These are phyloP conservation scores for Botryotinia convoluta DNA, from an alignment of 2,329 filamentous ascomycete species.

Conservation along the genomic window DNA sequence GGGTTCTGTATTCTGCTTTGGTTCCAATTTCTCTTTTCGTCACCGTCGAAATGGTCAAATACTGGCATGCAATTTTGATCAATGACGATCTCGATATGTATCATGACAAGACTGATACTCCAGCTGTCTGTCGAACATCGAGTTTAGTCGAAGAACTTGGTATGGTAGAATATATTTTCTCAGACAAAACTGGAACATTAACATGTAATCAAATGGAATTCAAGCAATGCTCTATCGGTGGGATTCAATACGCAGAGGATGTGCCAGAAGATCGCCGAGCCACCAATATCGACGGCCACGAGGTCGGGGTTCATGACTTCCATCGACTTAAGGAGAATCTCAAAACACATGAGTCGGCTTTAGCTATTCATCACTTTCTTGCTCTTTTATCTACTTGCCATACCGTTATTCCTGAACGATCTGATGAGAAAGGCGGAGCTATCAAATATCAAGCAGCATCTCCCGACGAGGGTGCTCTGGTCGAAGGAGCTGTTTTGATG, in stretches of 20 bases:
- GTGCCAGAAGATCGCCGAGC: slow-evolving; percentile 87
- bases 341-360: slow-evolving; percentile 52
- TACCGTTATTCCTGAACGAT: slow-evolving; percentile 91
- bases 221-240: slow-evolving; percentile 88
- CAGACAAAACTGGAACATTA: slow-evolving; percentile 93
- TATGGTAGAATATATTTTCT: slow-evolving; percentile 98
- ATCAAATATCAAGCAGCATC: slow-evolving; percentile 99
- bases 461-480: slow-evolving; percentile 93
- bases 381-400: slow-evolving; percentile 86
- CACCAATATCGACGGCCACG: slow-evolving; percentile 71
- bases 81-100: slow-evolving; percentile 98
- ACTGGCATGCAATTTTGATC: slow-evolving; percentile 96
- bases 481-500: slow-evolving; percentile 80
- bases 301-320: slow-evolving; percentile 70
- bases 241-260: slow-evolving; percentile 89
- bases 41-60: slow-evolving; percentile 96
- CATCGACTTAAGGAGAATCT: slow-evolving; percentile 60
- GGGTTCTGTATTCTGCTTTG: slow-evolving; percentile 94
- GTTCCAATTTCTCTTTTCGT: slow-evolving; percentile 98
- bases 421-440: slow-evolving; percentile 69
- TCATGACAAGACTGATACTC: slow-evolving; percentile 91
- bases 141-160: slow-evolving; percentile 95
- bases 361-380: slow-evolving; percentile 80
- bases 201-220: slow-evolving; percentile 99
- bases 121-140: slow-evolving; percentile 92